phyloP scores from a whole-genome alignment of 2,329 filamentous ascomycete species.

The Aspergillus pseudonomiae region DNA sequence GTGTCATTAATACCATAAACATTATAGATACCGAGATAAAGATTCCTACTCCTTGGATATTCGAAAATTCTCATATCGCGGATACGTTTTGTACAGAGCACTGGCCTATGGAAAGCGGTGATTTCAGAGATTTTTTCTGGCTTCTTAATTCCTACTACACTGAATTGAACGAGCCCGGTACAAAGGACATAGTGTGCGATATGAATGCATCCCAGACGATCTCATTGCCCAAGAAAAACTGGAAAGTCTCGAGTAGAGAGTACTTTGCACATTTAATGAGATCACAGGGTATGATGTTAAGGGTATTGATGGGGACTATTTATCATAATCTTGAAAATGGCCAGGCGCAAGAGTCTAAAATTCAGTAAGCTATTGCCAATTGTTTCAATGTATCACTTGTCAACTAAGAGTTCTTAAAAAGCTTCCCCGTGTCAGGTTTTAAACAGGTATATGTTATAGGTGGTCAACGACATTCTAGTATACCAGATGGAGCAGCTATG shows the following conservation, averaged over 20 bases:
- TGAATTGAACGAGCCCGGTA: background rate
- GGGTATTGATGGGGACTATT: background rate
- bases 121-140: conserved; percentile 6
- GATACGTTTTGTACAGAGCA: background rate
- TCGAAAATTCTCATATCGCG: conserved; percentile 3
- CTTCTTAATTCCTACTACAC: background rate
- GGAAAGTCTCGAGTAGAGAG: conserved; percentile 1
- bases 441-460: conserved; percentile 6
- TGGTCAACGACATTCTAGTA: background rate
- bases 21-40: conserved; percentile 8
- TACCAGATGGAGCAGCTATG: conserved; percentile 3
- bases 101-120: background rate
- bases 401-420: background rate
- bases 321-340: conserved; percentile 4
- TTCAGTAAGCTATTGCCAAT: conserved; percentile 3
- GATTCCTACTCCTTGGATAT: conserved; percentile 8
- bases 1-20: background rate
- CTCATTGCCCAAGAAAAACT: conserved; percentile 7
- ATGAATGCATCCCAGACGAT: conserved; percentile 5
- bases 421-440: background rate
- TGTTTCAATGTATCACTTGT: background rate
- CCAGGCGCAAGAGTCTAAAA: background rate
- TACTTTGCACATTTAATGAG: background rate
- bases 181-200: background rate
- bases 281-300: conserved; percentile 5